Percentiles rank a stretch among this genome's conserved stretches.
phyloP scores from a whole-genome alignment of 805 yeast species.

The Isabelozyma heimii region DNA sequence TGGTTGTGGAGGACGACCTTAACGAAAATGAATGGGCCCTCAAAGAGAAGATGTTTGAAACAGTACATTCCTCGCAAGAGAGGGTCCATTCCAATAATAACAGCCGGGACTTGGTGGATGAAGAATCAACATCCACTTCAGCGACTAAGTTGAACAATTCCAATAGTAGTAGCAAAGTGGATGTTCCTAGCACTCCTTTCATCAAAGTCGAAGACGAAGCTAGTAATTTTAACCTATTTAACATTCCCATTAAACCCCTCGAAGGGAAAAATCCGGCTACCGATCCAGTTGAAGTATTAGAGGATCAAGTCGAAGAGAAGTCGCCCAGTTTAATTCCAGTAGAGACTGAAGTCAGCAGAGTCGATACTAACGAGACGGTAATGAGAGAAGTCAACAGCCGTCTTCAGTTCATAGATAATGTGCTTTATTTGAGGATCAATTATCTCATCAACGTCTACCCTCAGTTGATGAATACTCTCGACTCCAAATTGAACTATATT shows the following conservation, averaged over 20 bases:
- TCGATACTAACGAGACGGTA: constrained; percentile 7
- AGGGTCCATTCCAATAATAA: background rate
- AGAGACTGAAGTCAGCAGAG: background rate
- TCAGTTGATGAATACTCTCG: constrained; percentile 9
- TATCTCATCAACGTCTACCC: constrained; percentile 21
- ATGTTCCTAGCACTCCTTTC: background rate
- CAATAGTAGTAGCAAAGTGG: background rate
- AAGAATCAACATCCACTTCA: background rate
- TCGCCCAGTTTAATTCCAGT: background rate
- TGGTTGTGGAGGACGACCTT: background rate
- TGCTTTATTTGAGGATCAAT: constrained; percentile 11
- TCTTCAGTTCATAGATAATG: constrained; percentile 13
- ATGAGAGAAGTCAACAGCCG: constrained; percentile 4
- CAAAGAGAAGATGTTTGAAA: background rate
- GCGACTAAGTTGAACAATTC: background rate
- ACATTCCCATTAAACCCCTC: constrained; percentile 5
- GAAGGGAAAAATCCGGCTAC: background rate
- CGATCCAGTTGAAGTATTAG: background rate
- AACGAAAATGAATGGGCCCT: background rate
- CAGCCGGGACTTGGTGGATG: background rate
- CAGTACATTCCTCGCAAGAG: background rate
- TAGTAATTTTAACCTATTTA: constrained; percentile 1
- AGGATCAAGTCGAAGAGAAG: background rate
- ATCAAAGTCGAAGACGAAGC: constrained; percentile 1
- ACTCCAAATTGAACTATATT: constrained; percentile 13